Conservation (phyloP, 2,329 filamentous ascomycete genomes). For the Venturia effusa region DNA sequence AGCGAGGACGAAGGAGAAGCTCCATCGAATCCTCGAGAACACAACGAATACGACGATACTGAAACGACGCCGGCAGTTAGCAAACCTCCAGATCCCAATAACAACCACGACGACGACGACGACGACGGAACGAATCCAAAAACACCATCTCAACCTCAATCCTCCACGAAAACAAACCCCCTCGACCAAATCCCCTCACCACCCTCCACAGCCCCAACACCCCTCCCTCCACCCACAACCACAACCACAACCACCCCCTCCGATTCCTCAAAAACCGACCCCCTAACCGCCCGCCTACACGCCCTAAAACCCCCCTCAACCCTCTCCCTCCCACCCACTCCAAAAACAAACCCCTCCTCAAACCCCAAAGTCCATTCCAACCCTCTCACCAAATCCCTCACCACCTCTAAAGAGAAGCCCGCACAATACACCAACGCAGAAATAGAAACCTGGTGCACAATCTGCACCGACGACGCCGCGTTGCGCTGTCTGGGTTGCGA, state of each 20-base stretch:
- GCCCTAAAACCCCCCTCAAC: slow-evolving; percentile 21
- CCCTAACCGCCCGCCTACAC: slow-evolving; percentile 34
- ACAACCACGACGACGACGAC: slow-evolving; percentile 14
- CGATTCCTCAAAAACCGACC: slow-evolving; percentile 27
- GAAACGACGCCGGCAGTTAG: slow-evolving; percentile 3
- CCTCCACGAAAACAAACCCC: not conserved
- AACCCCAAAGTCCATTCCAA: no score
- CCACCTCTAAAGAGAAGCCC: slow-evolving; percentile 24
- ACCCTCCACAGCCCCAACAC: slow-evolving; percentile 4
- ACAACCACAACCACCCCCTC: not conserved
- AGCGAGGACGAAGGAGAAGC: slow-evolving; percentile 13
- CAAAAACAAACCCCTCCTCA: slow-evolving; percentile 22
- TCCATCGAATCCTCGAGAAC: slow-evolving; percentile 9
- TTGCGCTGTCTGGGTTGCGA: slow-evolving; percentile 63
- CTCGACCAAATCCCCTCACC: slow-evolving; percentile 6
- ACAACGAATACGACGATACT: slow-evolving; percentile 12
- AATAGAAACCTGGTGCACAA: slow-evolving; percentile 66
- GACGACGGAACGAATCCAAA: slow-evolving; percentile 14
- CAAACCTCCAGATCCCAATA: not conserved
- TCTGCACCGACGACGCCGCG: slow-evolving; percentile 69
- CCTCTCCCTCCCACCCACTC: slow-evolving; percentile 30
- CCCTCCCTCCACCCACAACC: not conserved
- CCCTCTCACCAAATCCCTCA: no score
- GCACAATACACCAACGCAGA: slow-evolving; percentile 54
- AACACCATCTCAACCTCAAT: not conserved